phyloP scores from a whole-genome alignment of 257 asterid genomes.

The Plantago major region DNA sequence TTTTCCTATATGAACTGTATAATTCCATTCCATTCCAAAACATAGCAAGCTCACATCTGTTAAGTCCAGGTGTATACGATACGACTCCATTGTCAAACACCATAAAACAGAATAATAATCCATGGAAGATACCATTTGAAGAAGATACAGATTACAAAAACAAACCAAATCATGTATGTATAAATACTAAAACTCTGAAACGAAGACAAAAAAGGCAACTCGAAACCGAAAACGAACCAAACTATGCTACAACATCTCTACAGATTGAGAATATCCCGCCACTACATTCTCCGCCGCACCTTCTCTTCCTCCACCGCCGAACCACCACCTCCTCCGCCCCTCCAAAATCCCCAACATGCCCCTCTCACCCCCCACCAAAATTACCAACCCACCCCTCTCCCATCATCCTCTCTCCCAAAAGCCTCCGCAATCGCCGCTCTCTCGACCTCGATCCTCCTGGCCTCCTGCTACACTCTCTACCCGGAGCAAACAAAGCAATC shows the following conservation, averaged over 20 bases:
- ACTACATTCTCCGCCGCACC: conserved; percentile 18
- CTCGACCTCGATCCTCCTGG: conserved; percentile 50
- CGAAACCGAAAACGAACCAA: too few relatives aligned
- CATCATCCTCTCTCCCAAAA: conserved; percentile 22
- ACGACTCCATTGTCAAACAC: too few relatives aligned
- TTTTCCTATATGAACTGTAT: too few relatives aligned
- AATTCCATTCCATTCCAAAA: too few relatives aligned
- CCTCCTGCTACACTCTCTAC: conserved; percentile 36
- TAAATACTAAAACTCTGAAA: neutral
- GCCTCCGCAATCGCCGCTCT: conserved; percentile 37
- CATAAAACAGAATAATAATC: too few relatives aligned
- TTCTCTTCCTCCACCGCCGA: conserved; percentile 30
- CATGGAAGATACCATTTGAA: too few relatives aligned
- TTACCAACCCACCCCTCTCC: conserved; percentile 4
- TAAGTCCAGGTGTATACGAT: too few relatives aligned
- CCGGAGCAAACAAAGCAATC: conserved; percentile 15
- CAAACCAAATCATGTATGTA: too few relatives aligned
- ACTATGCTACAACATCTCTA: conserved; percentile 20
- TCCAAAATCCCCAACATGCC: conserved; percentile 25
- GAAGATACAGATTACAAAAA: too few relatives aligned
- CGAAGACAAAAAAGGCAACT: neutral
- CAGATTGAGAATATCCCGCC: conserved; percentile 31
- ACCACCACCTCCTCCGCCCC: conserved; percentile 26
- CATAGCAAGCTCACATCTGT: too few relatives aligned
- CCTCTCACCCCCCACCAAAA: conserved; percentile 22